These are phyloP conservation scores for Sporothrix phasma DNA, from an alignment of 2,329 filamentous ascomycete species.

Conservation along the genomic window DNA sequence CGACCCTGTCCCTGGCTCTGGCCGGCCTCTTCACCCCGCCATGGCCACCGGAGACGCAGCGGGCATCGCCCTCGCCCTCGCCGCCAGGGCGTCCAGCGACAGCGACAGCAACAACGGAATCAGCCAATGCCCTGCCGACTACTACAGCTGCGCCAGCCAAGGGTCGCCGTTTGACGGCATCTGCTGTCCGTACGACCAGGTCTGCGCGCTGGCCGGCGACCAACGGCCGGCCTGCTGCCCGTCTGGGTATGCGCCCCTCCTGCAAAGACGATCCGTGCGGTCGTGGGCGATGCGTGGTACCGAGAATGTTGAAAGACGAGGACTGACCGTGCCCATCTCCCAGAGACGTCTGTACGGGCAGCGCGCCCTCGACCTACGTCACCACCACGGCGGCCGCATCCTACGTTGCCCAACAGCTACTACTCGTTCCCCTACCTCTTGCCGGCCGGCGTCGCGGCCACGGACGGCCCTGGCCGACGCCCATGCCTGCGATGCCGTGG, in stretches of 20 bases:
- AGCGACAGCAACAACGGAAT: slow-evolving; percentile 1
- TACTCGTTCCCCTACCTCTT: slow-evolving; percentile 51
- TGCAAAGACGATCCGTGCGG: no score
- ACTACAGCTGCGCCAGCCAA: slow-evolving; percentile 40
- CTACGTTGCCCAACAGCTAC: slow-evolving; percentile 46
- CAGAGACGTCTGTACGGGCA: slow-evolving; percentile 47
- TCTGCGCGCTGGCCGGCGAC: slow-evolving; percentile 39
- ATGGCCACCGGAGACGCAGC: background rate
- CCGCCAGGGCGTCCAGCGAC: background rate
- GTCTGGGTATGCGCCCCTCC: slow-evolving; percentile 29
- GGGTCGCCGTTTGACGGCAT: slow-evolving; percentile 38
- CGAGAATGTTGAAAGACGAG: no score
- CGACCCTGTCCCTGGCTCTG: background rate
- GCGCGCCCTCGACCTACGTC: slow-evolving; percentile 32
- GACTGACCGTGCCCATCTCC: background rate
- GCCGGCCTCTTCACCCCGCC: background rate
- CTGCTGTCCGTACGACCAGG: slow-evolving; percentile 43
- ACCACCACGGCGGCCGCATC: slow-evolving; percentile 33
- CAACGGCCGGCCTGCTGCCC: slow-evolving; percentile 46
- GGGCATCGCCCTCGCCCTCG: background rate
- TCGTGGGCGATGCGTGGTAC: background rate
- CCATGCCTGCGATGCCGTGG: slow-evolving; percentile 42
- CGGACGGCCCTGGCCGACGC: slow-evolving; percentile 41
- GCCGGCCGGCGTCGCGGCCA: slow-evolving; percentile 2
- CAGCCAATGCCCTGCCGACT: slow-evolving; percentile 36